Base-by-base conservation (phyloP, 345 rosid species). In the Toxicodendron radicans region DNA sequence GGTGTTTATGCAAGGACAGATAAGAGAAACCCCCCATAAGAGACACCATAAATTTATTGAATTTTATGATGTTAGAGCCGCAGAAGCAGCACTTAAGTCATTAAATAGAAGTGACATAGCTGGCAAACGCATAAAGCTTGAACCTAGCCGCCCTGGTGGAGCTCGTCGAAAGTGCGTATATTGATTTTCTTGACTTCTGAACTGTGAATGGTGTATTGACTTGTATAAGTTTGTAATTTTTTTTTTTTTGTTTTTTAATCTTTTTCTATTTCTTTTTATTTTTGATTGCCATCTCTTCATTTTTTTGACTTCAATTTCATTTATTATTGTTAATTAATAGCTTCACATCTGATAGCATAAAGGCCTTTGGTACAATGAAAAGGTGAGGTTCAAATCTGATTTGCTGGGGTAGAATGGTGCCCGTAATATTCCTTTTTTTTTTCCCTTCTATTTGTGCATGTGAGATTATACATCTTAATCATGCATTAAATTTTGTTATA, bases 141-240 rank as follows among this genome's bases (percentile, higher is more conserved):
- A 91, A 79, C 96, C 89, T 73, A 91, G 96, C 79, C 93, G 96
- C 35, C 96, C 93, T 67, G 96, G 93, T 75, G 96, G 96, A 75
- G 89, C 92, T 68, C 93, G 96, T 64, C 81, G 90, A 66, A 83
- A 78, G 90, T 87, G 58, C 41, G 90, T 82, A 57, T 58, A 73
- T 70, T 56, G 13, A 60, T 65, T 46, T 58, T 21, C 70, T 66
- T 23, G 23, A 70, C 75, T 70, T 48, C 53, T 70, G 53, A 69
- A 16, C 30, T 49, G 7, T 38, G 9, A 33, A 54, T 73, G 51
- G 69, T 64, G 21, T 51, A 24, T 33, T 72, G 20, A 63, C 58
- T 24, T 62, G 9, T 48, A 12, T 72, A 30, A 48, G 43, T 43
- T 21, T 24, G 66, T 30, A 51, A 61, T 38, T 3, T 12, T 57